Conservation (phyloP, 1,284 basidiomycete species). For the Ceratobasidium sp. region DNA sequence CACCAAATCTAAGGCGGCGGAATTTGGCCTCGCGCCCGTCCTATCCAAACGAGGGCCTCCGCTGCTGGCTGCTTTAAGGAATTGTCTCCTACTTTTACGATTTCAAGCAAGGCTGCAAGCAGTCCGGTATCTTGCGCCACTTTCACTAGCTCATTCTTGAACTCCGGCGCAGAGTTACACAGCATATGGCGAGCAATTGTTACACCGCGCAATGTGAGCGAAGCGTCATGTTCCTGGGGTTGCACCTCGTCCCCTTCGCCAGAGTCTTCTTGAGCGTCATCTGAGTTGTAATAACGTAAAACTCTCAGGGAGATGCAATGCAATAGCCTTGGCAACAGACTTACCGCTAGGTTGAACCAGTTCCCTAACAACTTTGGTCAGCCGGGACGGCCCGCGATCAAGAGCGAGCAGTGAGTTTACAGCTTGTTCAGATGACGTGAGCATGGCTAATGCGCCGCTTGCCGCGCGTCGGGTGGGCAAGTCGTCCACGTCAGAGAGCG, state of each 20-base stretch:
- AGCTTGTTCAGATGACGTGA: conserved; percentile 66
- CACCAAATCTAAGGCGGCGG: conserved; percentile 22
- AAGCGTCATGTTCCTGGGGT: conserved; percentile 37
- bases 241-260: conserved; percentile 10
- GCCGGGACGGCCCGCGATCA: conserved; percentile 37
- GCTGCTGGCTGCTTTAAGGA: conserved; percentile 29
- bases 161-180: conserved; percentile 10
- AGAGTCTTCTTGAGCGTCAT: conserved; percentile 22
- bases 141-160: conserved; percentile 16
- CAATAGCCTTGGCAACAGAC: conserved; percentile 12
- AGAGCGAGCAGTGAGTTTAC: conserved; percentile 31
- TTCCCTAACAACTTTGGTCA: conserved; percentile 31
- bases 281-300: conserved; percentile 12
- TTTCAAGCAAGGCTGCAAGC: conserved; percentile 19
- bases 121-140: conserved; percentile 32
- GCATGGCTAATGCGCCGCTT: conserved; percentile 84
- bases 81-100: conserved; percentile 20
- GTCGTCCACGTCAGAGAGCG: conserved; percentile 87
- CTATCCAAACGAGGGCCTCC: conserved; percentile 38
- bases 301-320: conserved; percentile 6
- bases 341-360: conserved; percentile 33
- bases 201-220: conserved; percentile 36
- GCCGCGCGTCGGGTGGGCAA: conserved; percentile 84
- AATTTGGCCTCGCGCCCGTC: conserved; percentile 38
- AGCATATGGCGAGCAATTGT: conserved; percentile 39